Base-by-base conservation (phyloP, 2,329 filamentous ascomycete genomes). In the Exophiala oligosperma region DNA sequence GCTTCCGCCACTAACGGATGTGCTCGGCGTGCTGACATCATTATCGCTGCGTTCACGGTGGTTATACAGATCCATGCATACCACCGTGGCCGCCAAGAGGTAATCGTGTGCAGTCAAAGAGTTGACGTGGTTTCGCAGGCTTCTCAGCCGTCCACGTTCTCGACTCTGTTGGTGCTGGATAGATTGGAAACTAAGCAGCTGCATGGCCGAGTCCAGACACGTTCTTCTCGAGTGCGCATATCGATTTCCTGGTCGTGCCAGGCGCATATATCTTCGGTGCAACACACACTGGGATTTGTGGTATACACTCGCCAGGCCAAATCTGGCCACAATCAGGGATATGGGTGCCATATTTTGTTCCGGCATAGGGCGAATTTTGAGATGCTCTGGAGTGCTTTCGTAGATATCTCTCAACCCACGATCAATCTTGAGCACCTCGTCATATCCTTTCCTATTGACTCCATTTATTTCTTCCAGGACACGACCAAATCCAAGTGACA, bases 261-360 rank as follows among this genome's bases (percentile, higher is more conserved):
- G 84, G n/a, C 84, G 80, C 57, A 96, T 82, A 71, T 94, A 97
- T 63, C 92, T 92, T 51, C 92, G 84, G 72, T 99, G 94, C 40
- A 99, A 82, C 23, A 96, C 84, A 67, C 91, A 95, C 67, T 96
- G 82, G 17, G 92, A 89, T 75, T 96, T 96, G 63, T 95, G 86
- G 70, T 92, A 96, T 4, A 97, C 76, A 50, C 94, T 87, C 61
- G 94, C 90, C 32, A 97, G 77, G 56, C 89, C 89, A 70, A 92
- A 92, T 28, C 92, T 86, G 52, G 92, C 89, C 77, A 96, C 88
- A 57, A 97, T 83, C 32, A 87, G 68, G 23, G 81, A 81, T 1
- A 82, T 78, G 0, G 84, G 87, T 59, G 96, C 92, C 48, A 86
- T 81, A 3, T 84, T 87, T 43, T 82, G 85, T 55, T 91, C 88